Conservation (phyloP, 495 filamentous ascomycete species). For the Chaetomium fimeti region DNA sequence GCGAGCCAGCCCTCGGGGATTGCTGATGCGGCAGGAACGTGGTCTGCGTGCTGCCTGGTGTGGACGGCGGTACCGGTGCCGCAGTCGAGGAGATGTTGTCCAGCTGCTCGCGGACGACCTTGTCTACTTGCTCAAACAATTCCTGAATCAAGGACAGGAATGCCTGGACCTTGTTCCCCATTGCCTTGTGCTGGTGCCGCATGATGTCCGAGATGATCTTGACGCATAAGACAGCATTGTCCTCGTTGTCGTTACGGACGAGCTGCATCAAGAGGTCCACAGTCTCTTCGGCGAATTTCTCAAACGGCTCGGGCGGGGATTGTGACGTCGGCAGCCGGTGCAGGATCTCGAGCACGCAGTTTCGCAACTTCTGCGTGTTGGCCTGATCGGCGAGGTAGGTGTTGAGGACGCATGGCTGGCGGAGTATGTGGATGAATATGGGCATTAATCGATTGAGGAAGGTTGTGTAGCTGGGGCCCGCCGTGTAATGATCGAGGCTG, state of each 20-base stretch:
- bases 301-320: constrained; percentile 68
- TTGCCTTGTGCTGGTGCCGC: constrained; percentile 82
- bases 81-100: constrained; percentile 62
- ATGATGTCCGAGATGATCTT: constrained; percentile 97
- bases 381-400: constrained; percentile 84
- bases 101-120: constrained; percentile 89
- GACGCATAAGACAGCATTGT: constrained; percentile 96
- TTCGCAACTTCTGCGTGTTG: constrained; percentile 71
- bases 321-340: constrained; percentile 78
- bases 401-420: constrained; percentile 85
- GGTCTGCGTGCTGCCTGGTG: constrained; percentile 69
- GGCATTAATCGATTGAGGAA: constrained; percentile 88
- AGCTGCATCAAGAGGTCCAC: constrained; percentile 86
- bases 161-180: constrained; percentile 74
- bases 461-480: constrained; percentile 58
- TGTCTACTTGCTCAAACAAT: constrained; percentile 91
- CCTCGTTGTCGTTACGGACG: constrained; percentile 90
- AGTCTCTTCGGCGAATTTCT: constrained; percentile 80
- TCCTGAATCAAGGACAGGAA: constrained; percentile 92
- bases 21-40: constrained; percentile 59
- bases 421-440: constrained; percentile 79
- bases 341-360: constrained; percentile 88
- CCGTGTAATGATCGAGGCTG: constrained; percentile 68
- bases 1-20: constrained; percentile 85
- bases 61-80: constrained; percentile 66